Percentiles rank a stretch among this genome's conserved stretches.
phyloP scores from a whole-genome alignment of 2,329 filamentous ascomycete species.

The Fusarium sp. region DNA sequence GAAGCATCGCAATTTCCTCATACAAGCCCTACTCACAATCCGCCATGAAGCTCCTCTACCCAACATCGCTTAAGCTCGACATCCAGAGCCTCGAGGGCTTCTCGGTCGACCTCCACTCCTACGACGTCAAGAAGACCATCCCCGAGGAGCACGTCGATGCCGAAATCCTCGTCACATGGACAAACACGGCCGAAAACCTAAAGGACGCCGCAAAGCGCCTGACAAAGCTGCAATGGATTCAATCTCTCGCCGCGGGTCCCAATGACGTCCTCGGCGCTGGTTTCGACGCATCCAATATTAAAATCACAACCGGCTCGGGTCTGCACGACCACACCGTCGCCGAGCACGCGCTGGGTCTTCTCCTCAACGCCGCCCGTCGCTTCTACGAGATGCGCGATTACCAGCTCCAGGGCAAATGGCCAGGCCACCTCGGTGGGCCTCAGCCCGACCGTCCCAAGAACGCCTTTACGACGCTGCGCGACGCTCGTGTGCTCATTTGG shows the following conservation, averaged over 20 bases:
- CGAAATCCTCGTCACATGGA: constrained; percentile 73
- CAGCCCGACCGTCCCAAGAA: constrained; percentile 71
- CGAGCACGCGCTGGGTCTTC: constrained; percentile 73
- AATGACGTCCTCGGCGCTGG: constrained; percentile 75
- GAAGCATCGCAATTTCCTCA: neutral
- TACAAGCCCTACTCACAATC: neutral
- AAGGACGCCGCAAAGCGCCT: constrained; percentile 69
- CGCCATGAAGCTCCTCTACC: constrained; percentile 76
- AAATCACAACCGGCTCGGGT: constrained; percentile 74
- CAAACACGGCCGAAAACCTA: constrained; percentile 71
- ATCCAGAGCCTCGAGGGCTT: constrained; percentile 70
- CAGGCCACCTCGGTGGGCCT: constrained; percentile 72
- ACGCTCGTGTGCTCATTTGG: constrained; percentile 73
- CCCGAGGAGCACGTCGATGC: constrained; percentile 72
- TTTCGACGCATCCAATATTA: constrained; percentile 66
- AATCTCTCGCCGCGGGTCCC: constrained; percentile 75
- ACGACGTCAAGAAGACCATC: constrained; percentile 70
- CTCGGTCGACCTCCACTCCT: constrained; percentile 69
- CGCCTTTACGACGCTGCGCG: constrained; percentile 72
- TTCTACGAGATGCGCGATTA: constrained; percentile 76
- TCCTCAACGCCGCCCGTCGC: constrained; percentile 68
- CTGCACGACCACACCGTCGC: constrained; percentile 76
- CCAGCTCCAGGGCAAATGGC: constrained; percentile 71
- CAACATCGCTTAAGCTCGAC: constrained; percentile 73
- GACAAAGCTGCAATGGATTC: constrained; percentile 74